A percentile compares a stretch with the other conserved stretches of the same genome.
These are phyloP conservation scores for Phaeophleospora eucalypticola DNA, from an alignment of 2,329 filamentous ascomycete species.

Conservation along the genomic window DNA sequence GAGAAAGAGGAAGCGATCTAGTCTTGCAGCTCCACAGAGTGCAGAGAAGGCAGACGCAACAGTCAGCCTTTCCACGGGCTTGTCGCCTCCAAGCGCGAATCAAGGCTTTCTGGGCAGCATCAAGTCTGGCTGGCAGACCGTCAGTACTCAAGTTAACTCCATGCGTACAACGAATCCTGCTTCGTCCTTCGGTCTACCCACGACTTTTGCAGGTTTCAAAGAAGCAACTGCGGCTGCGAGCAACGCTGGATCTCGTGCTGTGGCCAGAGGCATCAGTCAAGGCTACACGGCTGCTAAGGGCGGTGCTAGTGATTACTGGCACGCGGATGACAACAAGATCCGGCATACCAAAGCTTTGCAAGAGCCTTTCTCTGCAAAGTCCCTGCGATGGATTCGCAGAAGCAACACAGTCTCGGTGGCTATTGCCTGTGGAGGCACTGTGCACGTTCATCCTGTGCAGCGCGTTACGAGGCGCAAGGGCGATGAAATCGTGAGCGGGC, in stretches of 20 bases:
- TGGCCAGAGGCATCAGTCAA: conserved; percentile 69
- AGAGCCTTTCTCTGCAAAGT: conserved; percentile 47
- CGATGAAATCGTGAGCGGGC: conserved; percentile 50
- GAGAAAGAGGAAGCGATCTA: conserved; percentile 26
- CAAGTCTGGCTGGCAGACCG: conserved; percentile 39
- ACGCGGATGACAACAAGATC: conserved; percentile 71
- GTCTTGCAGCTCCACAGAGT: conserved; percentile 13
- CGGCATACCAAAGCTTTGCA: conserved; percentile 55
- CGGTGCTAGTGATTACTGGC: conserved; percentile 65
- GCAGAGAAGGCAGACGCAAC: conserved; percentile 33
- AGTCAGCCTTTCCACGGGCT: conserved; percentile 30
- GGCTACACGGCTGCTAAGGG: conserved; percentile 69
- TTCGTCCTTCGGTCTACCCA: conserved; percentile 24
- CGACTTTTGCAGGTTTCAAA: conserved; percentile 31
- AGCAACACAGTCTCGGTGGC: conserved; percentile 61
- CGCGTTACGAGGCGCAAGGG: conserved; percentile 37
- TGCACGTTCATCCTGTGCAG: conserved; percentile 63
- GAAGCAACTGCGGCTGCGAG: conserved; percentile 36
- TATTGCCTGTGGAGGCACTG: conserved; percentile 60
- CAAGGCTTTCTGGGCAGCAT: conserved; percentile 27
- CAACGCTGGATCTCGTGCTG: conserved; percentile 62
- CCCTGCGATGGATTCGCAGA: conserved; percentile 61
- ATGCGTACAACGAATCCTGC: conserved; percentile 22
- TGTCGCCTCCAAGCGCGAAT: conserved; percentile 30
- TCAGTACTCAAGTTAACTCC: conserved; percentile 35